These are phyloP conservation scores for Ophiostoma piceae DNA, from an alignment of 2,329 filamentous ascomycete species.

Conservation along the genomic window DNA sequence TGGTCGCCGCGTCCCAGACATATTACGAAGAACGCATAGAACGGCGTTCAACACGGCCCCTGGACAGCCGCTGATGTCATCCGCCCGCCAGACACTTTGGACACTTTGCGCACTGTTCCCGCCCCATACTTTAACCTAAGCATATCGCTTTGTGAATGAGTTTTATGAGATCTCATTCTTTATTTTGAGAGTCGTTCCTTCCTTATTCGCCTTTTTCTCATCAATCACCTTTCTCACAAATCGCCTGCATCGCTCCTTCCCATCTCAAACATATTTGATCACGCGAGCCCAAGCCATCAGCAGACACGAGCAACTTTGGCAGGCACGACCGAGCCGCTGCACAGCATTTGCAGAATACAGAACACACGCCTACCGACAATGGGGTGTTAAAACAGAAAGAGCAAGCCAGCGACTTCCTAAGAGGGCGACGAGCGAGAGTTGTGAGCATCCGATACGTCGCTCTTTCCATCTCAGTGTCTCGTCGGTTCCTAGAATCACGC, in stretches of 20 bases:
- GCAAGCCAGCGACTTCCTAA: not conserved
- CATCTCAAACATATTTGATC: not conserved
- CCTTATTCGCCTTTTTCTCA: not conserved
- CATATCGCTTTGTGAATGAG: not conserved
- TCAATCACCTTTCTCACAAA: not conserved
- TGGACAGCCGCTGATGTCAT: conserved; percentile 12
- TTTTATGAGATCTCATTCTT: not conserved
- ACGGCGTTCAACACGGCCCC: conserved; percentile 4
- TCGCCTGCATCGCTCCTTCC: conserved; percentile 6
- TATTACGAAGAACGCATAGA: not conserved
- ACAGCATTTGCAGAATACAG: not conserved
- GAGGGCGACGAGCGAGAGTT: not conserved
- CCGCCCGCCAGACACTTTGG: not conserved
- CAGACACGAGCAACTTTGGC: not conserved
- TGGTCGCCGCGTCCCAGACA: not conserved
- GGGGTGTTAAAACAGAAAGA: not conserved
- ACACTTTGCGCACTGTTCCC: not conserved
- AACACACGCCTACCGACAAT: not conserved
- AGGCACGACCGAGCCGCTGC: not conserved
- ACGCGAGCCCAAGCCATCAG: not conserved
- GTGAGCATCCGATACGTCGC: not conserved
- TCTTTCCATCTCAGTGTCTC: not conserved
- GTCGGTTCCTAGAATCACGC: not conserved
- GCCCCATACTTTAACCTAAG: not conserved
- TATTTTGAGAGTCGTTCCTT: not conserved